Conservation (phyloP, 2,329 filamentous ascomycete genomes). For the Stylonectria norvegica region DNA sequence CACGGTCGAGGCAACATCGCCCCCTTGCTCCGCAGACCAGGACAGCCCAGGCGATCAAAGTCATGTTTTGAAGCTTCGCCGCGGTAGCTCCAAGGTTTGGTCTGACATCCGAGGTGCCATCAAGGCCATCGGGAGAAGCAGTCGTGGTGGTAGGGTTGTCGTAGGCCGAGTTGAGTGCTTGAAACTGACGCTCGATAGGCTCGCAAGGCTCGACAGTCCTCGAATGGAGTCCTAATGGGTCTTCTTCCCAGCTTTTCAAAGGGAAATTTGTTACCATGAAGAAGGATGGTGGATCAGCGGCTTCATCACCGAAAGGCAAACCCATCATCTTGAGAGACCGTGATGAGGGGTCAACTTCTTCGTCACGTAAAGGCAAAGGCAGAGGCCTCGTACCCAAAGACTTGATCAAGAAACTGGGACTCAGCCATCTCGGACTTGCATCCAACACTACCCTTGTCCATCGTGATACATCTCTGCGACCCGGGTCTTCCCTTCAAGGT, state of each 20-base stretch:
- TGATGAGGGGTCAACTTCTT: neutral
- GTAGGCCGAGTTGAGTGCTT: too few relatives aligned
- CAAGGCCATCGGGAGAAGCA: slow-evolving; percentile 31
- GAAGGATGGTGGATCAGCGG: neutral
- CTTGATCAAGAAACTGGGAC: slow-evolving; percentile 25
- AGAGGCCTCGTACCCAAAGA: slow-evolving; percentile 22
- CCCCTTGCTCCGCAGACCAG: slow-evolving; percentile 2
- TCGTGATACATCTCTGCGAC: slow-evolving; percentile 17
- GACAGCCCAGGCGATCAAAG: slow-evolving; percentile 9
- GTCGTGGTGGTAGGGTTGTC: slow-evolving; percentile 22
- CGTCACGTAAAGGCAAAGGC: slow-evolving; percentile 8
- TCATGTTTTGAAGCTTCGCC: slow-evolving; percentile 23
- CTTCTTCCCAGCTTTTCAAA: slow-evolving; percentile 2
- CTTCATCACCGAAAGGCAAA: slow-evolving; percentile 7
- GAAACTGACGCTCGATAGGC: slow-evolving; percentile 16
- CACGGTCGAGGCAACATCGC: slow-evolving; percentile 7
- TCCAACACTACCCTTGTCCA: slow-evolving; percentile 31
- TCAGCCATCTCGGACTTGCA: slow-evolving; percentile 21
- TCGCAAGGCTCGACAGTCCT: slow-evolving; percentile 19
- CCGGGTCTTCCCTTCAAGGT: slow-evolving; percentile 26
- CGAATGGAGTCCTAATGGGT: slow-evolving; percentile 10
- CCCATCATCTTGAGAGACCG: neutral
- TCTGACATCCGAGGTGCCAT: slow-evolving; percentile 35
- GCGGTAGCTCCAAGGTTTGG: slow-evolving; percentile 32
- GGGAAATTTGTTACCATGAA: slow-evolving; percentile 7